Evolutionary conservation across 2,329 filamentous ascomycete species (phyloP), one percentile per base, ranked within the genome.

Genomic region (Bisporella sp.): DNA sequence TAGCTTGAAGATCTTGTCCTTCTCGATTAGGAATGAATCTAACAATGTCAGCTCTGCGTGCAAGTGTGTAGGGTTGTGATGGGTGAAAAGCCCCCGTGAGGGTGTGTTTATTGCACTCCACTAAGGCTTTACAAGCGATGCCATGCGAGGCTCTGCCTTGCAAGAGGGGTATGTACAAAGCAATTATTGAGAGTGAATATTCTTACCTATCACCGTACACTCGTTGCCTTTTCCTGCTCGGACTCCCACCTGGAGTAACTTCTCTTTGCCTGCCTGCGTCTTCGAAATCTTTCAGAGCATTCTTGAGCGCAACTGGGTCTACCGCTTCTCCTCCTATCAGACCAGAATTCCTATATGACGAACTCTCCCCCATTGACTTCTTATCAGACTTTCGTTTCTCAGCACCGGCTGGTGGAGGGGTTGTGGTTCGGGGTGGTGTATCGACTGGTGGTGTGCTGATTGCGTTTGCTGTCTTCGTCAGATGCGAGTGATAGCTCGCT

Each of bases 11-110:
- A 68, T 99, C 93, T 68, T 96, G 90, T 5, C 92, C 93, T 57
- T 91, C 85, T 41, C 93, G 82, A 61, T 93, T 95, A 31, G 93
- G 93, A 59, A 99, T 97, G 66, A 99, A 99, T 62, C 93, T 95
- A 50, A 5, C n/a, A 48, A 32, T 40, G 56, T 65, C 47, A 66
- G 63, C 44, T 51, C 32, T 8, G 44, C 35, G 21, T 21, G 21
- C 21, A 21, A 21, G 21, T 21, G 21, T 21, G 21, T 21, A 21
- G 21, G 21, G 21, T 21, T 21, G 21, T 21, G 21, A 9, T n/a
- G 35, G n/a, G 35, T 8, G 2, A 9, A 37, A 37, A 37, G 35
- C n/a, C 35, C n/a, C 4, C 35, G 8, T 4, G 35, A n/a, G 4
- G 35, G 8, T 37, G n/a, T n/a, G 35, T 37, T 37, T 37, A 37